These are phyloP conservation scores for Hyphopichia pseudoburtonii DNA, from an alignment of 1,139 yeast genomes.

Conservation along the genomic window DNA sequence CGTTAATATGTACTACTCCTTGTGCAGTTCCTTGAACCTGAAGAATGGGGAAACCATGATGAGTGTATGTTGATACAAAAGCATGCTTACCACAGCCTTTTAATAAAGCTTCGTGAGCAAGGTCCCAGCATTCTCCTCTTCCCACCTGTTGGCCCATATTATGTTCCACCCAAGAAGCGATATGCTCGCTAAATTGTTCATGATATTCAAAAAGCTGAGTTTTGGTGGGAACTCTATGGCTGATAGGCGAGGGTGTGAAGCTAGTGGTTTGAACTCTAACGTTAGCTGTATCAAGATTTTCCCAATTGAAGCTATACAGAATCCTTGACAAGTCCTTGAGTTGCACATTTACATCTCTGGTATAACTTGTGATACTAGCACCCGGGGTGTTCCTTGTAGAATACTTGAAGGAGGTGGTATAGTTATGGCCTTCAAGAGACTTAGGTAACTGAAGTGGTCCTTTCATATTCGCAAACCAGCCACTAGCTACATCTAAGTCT, in stretches of 20 bases:
- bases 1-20: conserved; percentile 17
- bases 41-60: conserved; percentile 60
- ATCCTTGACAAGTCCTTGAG: conserved; percentile 53
- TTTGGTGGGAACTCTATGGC: conserved; percentile 30
- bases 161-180: conserved; percentile 66
- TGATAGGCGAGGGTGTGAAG: conserved; percentile 53
- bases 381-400: conserved; percentile 10
- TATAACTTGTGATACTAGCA: conserved; percentile 13
- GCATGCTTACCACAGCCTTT: conserved; percentile 66
- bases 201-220: conserved; percentile 41
- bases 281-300: conserved; percentile 19
- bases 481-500: conserved; percentile 41
- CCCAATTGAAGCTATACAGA: conserved; percentile 50
- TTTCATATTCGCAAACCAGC: conserved; percentile 43
- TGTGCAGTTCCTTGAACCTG: conserved; percentile 28
- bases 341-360: conserved; percentile 33
- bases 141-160: conserved; percentile 58
- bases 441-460: conserved; percentile 31
- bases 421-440: conserved; percentile 35
- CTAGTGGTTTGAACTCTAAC: conserved; percentile 30
- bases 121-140: conserved; percentile 78
- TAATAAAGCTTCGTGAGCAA: conserved; percentile 62
- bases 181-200: conserved; percentile 48
- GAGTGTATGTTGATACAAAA: conserved; percentile 51
- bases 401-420: conserved; percentile 29